Percentiles rank a stretch among this genome's conserved stretches.
phyloP scores from a whole-genome alignment of 495 filamentous ascomycete genomes.

The Haplographium delicatum region DNA sequence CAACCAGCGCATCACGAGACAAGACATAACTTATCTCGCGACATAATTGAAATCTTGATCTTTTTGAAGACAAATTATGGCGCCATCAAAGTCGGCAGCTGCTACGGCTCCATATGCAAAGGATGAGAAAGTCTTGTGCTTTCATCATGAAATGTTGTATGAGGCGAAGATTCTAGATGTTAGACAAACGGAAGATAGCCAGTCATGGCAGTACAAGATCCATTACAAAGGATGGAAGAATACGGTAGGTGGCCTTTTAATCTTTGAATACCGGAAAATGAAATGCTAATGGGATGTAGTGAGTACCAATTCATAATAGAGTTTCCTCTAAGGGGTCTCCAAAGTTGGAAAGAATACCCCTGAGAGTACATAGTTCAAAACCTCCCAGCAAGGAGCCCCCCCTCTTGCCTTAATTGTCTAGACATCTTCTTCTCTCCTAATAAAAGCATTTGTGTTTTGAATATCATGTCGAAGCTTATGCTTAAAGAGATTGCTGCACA shows the following conservation, averaged over 20 bases:
- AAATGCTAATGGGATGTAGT: constrained; percentile 8
- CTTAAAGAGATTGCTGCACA: too few species aligned
- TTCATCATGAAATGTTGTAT: constrained; percentile 93
- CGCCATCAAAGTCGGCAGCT: constrained; percentile 42
- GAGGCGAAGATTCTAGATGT: constrained; percentile 91
- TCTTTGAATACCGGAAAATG: not conserved
- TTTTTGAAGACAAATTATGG: too few species aligned
- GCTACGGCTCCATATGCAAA: constrained; percentile 61
- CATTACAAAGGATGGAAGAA: constrained; percentile 99
- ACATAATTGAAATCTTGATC: not conserved
- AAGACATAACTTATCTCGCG: not conserved
- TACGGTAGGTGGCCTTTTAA: constrained; percentile 40
- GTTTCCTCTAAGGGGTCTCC: not conserved
- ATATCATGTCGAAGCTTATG: too few species aligned
- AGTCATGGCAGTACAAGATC: constrained; percentile 76
- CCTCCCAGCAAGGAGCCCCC: too few species aligned
- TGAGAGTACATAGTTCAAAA: too few species aligned
- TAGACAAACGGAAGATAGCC: constrained; percentile 56
- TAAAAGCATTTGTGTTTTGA: too few species aligned
- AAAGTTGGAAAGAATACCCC: constrained; percentile 2
- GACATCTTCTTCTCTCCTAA: not conserved
- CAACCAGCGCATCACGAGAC: constrained; percentile 2
- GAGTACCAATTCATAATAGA: not conserved
- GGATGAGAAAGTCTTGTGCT: constrained; percentile 93
- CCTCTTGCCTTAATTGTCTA: not conserved